These are phyloP conservation scores for Fusarium concolor DNA, from an alignment of 2,329 filamentous ascomycete species.

Conservation along the genomic window DNA sequence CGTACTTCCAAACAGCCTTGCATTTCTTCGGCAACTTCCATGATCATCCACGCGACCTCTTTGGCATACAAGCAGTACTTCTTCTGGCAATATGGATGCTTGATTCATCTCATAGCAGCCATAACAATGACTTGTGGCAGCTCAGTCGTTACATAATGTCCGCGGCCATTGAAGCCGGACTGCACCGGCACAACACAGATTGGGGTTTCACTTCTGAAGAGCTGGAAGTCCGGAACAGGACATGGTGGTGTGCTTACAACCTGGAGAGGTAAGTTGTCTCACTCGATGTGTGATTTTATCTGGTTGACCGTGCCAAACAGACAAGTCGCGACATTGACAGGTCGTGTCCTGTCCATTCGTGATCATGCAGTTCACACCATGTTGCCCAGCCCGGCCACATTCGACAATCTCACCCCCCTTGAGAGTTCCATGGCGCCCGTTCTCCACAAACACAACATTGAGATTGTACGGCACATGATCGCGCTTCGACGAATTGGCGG, in stretches of 20 bases:
- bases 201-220: constrained; percentile 1
- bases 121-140: constrained; percentile 14
- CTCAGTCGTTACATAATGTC: constrained; percentile 11
- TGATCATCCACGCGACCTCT: not conserved
- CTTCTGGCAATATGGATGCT: not conserved
- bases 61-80: not conserved
- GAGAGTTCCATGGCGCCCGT: not conserved
- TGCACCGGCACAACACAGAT: not conserved
- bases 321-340: constrained; percentile 1
- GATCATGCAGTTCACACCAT: not conserved
- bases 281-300: not conserved
- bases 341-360: not conserved
- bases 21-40: not conserved
- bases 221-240: not conserved
- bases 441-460: not conserved
- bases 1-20: not conserved
- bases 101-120: not conserved
- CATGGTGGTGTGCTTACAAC: constrained; percentile 15
- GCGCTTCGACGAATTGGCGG: not conserved
- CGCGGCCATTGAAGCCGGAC: not conserved
- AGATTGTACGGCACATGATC: not conserved
- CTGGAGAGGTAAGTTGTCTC: not conserved
- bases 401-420: not conserved
- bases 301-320: not conserved
- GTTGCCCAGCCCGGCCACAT: not conserved